Base-by-base conservation (phyloP, 495 filamentous ascomycete genomes). In the Evernia prunastri region DNA sequence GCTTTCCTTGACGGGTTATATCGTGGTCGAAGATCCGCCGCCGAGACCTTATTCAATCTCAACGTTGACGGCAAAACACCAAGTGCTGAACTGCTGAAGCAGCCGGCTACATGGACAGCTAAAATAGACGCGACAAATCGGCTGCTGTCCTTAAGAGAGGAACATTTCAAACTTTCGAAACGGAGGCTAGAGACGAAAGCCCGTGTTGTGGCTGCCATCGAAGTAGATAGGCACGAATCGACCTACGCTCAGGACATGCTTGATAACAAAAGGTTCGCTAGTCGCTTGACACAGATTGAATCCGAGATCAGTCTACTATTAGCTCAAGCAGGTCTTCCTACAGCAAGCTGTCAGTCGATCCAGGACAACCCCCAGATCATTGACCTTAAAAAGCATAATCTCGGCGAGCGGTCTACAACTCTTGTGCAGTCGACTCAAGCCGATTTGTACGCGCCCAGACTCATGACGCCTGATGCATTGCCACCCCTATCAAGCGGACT, bases 71-170 rank as follows among this genome's bases (percentile, higher is more conserved):
- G 69, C 4, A 61, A 63, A 43, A 56, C 36, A 29, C 36, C 53
- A 0, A 31, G 40, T 15, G 53, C 67, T 40, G 66, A 67, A 23
- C 4, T 71, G 53, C n/a, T 64, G 17, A 39, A 61, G 36, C 59
- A 67, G 51, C 53, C 58, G 20, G 59, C 42, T 25, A 49, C 47
- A n/a, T 63, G 70, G 20, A 70, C 61, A 23, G 45, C 56, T 15
- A 69, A 68, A 33, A 69, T 72, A n/a, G 59, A 69, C 23, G 67
- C 70, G 31, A 61, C 68, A 60, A 58, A 72, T 7, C 45, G 35
- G 37, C 18, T 72, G 36, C 27, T 69, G 2, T 29, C 45, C 35
- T 56, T 72, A n/a, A 58, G 67, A 37, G 45, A 70, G 17, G 61
- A 68, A 29, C 62, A 70, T 42, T 39, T 64, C 18, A 51, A 43